Evolutionary conservation across 257 asterid genomes (phyloP).

Genomic region (Ajuga chamaepitys): DNA sequence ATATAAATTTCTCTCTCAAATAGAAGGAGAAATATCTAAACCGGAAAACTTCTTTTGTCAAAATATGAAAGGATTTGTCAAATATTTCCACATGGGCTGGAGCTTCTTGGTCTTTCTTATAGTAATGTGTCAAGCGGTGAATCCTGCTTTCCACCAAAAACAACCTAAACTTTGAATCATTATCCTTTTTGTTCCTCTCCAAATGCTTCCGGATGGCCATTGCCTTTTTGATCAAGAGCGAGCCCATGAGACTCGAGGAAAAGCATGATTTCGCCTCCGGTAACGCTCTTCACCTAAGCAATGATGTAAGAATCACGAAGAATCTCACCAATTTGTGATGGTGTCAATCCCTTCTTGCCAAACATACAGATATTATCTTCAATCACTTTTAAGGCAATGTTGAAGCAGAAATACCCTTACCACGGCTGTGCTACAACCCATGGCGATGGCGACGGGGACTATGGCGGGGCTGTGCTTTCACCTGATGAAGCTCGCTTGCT

Average conservation of each 20-base stretch:
- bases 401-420: constrained; percentile 51
- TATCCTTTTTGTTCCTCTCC: constrained; percentile 49
- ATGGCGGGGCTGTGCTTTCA: constrained; percentile 18
- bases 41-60: not conserved
- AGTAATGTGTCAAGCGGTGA: constrained; percentile 43
- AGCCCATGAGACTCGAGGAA: constrained; percentile 50
- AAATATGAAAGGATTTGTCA: not conserved
- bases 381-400: constrained; percentile 44
- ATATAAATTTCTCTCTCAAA: constrained; percentile 2
- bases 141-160: constrained; percentile 51
- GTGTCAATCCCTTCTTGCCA: constrained; percentile 42
- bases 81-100: constrained; percentile 45
- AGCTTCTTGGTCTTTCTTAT: constrained; percentile 55
- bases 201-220: constrained; percentile 48
- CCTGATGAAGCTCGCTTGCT: constrained; percentile 8
- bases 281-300: constrained; percentile 47
- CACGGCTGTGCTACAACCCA: constrained; percentile 95
- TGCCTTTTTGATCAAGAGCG: constrained; percentile 46
- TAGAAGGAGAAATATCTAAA: constrained; percentile 7
- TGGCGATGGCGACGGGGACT: constrained; percentile 49
- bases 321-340: constrained; percentile 45
- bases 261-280: constrained; percentile 40
- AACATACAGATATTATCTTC: constrained; percentile 41
- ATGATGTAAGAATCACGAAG: constrained; percentile 52
- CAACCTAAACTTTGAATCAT: constrained; percentile 44